Evolutionary conservation across 1,139 yeast species (phyloP).

Genomic region (Scheffersomyces titani): DNA sequence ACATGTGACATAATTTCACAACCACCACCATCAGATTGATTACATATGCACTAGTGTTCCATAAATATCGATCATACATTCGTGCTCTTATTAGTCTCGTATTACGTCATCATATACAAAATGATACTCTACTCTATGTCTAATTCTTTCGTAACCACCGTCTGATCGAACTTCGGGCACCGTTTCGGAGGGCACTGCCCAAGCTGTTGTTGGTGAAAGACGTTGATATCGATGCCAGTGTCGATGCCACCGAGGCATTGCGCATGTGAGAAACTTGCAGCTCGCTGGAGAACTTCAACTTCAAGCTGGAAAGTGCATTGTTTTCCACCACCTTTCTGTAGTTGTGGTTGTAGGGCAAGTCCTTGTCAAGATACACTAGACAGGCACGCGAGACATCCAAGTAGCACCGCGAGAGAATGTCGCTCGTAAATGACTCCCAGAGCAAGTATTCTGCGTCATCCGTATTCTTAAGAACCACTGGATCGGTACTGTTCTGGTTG

Average conservation of each 20-base stretch:
- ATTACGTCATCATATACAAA: neutral
- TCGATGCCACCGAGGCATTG: constrained; percentile 1
- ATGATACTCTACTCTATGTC: neutral
- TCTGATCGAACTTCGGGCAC: constrained; percentile 36
- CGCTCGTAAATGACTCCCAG: constrained; percentile 21
- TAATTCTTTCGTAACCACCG: constrained; percentile 32
- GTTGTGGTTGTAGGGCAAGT: constrained; percentile 13
- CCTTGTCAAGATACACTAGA: constrained; percentile 26
- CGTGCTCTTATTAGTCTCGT: neutral
- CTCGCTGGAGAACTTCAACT: constrained; percentile 31
- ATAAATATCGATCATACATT: neutral
- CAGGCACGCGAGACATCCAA: constrained; percentile 36
- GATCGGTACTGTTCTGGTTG: neutral
- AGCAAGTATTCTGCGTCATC: constrained; percentile 2
- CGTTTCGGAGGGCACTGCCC: constrained; percentile 21
- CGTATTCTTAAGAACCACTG: neutral
- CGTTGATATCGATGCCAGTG: constrained; percentile 14
- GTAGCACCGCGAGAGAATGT: constrained; percentile 31
- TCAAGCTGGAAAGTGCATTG: constrained; percentile 34
- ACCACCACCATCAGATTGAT: too few species aligned
- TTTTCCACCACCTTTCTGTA: constrained; percentile 14
- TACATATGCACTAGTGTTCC: neutral
- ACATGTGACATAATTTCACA: too few species aligned
- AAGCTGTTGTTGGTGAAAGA: constrained; percentile 28
- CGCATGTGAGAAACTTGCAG: constrained; percentile 1